A percentile compares a stretch with the other conserved stretches of the same genome.
phyloP scores from a whole-genome alignment of 192 early-diverging fungal species.

The Rhizoclosmatium sp. region DNA sequence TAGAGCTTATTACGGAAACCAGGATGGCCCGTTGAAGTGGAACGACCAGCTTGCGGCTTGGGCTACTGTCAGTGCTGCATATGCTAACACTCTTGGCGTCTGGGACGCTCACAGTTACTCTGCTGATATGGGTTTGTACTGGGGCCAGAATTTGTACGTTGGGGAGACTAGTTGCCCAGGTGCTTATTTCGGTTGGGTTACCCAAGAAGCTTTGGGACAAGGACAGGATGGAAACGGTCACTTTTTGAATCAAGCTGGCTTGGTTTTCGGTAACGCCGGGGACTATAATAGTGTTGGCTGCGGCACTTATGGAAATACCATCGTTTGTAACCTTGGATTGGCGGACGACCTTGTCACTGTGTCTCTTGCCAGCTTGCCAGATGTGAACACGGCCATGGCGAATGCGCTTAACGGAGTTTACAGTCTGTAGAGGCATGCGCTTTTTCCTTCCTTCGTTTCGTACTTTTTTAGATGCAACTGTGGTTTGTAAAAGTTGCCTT shows the following conservation, averaged over 20 bases:
- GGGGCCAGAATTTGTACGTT: constrained; percentile 11
- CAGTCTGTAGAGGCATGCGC: not conserved
- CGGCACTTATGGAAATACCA: not conserved
- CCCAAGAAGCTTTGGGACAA: constrained; percentile 4
- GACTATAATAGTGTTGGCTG: not conserved
- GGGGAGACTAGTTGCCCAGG: not conserved
- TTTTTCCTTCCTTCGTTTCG: no score
- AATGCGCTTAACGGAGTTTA: not conserved
- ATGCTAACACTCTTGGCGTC: not conserved
- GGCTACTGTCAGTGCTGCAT: not conserved
- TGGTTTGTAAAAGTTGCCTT: no score
- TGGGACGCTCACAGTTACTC: constrained; percentile 12
- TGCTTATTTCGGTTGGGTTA: constrained; percentile 24
- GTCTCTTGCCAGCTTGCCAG: constrained; percentile 4
- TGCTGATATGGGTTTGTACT: not conserved
- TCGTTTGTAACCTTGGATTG: constrained; percentile 6
- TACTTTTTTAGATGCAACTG: no score
- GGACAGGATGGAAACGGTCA: not conserved
- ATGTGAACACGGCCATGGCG: not conserved
- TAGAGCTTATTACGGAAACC: not conserved
- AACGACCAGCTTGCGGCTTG: constrained; percentile 12
- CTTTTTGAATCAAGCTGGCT: constrained; percentile 10
- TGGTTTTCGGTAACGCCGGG: not conserved
- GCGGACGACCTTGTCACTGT: not conserved
- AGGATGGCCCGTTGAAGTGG: not conserved